Percentiles rank a stretch among this genome's conserved stretches.
These are phyloP conservation scores for Sergeia podlipaevii DNA, from an alignment of 208 protist genomes.

Conservation along the genomic window DNA sequence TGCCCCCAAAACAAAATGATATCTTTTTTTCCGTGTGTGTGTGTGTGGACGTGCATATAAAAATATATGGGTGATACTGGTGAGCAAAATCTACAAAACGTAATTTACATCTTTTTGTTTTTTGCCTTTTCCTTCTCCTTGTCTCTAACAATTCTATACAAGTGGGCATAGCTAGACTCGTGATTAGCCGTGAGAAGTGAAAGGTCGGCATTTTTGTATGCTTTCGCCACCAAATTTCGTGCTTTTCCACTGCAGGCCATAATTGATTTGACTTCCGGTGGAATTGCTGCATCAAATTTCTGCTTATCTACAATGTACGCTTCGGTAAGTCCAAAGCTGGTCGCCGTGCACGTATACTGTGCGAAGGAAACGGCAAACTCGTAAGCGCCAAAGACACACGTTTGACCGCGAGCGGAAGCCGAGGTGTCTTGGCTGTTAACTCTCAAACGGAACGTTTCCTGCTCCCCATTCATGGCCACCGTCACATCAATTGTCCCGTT, in stretches of 20 bases:
- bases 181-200: constrained; percentile 32
- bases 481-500: constrained; percentile 66
- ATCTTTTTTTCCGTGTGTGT: no score
- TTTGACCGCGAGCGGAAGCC: constrained; percentile 7
- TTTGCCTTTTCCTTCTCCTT: constrained; percentile 12
- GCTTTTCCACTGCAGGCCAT: constrained; percentile 35
- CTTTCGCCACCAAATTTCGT: constrained; percentile 44
- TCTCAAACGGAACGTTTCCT: constrained; percentile 22
- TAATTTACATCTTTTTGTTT: constrained; percentile 6
- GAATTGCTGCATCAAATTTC: constrained; percentile 44
- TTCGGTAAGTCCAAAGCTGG: constrained; percentile 73
- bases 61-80: no score
- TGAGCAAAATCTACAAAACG: no score
- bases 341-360: constrained; percentile 68
- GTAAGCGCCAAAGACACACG: constrained; percentile 68
- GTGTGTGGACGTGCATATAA: neutral
- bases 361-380: constrained; percentile 56
- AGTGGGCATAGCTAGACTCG: constrained; percentile 38
- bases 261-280: constrained; percentile 37
- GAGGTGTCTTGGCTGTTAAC: no score
- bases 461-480: constrained; percentile 38
- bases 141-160: constrained; percentile 34
- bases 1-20: no score
- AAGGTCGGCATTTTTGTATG: constrained; percentile 43
- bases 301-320: constrained; percentile 57